Percentiles rank a stretch among this genome's conserved stretches.
Conservation (phyloP, 23 red algal species). For the Gracilariopsis chorda region DNA sequence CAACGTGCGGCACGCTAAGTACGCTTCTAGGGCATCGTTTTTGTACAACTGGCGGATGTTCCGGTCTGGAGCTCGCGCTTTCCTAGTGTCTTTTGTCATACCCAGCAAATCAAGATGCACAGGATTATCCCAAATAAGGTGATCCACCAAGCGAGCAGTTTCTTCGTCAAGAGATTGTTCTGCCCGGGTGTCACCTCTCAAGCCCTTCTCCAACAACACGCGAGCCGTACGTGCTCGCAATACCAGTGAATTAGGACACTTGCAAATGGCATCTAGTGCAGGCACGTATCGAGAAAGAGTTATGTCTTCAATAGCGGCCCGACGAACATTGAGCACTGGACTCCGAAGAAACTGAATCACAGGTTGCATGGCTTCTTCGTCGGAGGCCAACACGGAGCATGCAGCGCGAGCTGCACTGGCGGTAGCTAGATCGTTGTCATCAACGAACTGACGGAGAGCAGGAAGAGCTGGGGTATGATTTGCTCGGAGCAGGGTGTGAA, state of each 20-base stretch:
- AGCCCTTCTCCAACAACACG: slow-evolving; percentile 13
- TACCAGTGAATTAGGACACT: slow-evolving; percentile 67
- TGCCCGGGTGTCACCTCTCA: background rate
- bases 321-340: slow-evolving; percentile 40
- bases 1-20: slow-evolving; percentile 39
- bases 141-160: slow-evolving; percentile 26
- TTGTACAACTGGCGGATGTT: slow-evolving; percentile 77
- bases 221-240: slow-evolving; percentile 60
- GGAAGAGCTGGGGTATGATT: slow-evolving; percentile 21
- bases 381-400: slow-evolving; percentile 8
- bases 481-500: slow-evolving; percentile 57
- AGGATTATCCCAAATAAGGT: slow-evolving; percentile 81
- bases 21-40: slow-evolving; percentile 72
- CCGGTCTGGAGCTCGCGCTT: slow-evolving; percentile 30
- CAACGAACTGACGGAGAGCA: slow-evolving; percentile 10
- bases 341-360: slow-evolving; percentile 51
- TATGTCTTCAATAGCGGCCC: slow-evolving; percentile 79
- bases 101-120: slow-evolving; percentile 61
- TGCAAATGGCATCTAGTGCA: slow-evolving; percentile 32
- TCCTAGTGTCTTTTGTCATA: slow-evolving; percentile 56
- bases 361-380: slow-evolving; percentile 31
- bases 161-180: slow-evolving; percentile 1
- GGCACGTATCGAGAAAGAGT: slow-evolving; percentile 44
- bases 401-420: slow-evolving; percentile 52
- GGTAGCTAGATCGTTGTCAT: slow-evolving; percentile 27